A percentile compares a stretch with the other conserved stretches of the same genome.
These are phyloP conservation scores for Salix exigua DNA, from an alignment of 345 rosid genomes.

Conservation along the genomic window DNA sequence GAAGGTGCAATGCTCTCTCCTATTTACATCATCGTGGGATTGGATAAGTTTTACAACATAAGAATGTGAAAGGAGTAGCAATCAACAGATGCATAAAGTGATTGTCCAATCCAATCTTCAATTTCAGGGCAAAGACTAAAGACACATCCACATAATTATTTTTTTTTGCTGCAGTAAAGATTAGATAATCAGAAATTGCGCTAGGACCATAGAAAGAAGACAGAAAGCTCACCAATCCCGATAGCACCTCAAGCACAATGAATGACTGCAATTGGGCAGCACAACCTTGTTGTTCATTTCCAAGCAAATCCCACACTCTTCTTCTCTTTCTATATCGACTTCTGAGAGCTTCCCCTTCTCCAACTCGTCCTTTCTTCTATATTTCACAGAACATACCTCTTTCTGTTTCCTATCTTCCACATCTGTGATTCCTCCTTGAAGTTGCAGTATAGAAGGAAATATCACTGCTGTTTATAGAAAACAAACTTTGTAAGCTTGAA, in stretches of 20 bases:
- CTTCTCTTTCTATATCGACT: conserved; percentile 20
- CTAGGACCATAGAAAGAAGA: not conserved
- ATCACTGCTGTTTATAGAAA: conserved; percentile 13
- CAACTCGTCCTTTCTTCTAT: conserved; percentile 12
- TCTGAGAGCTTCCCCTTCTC: conserved; percentile 19
- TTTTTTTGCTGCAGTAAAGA: not conserved
- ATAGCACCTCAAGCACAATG: conserved; percentile 26
- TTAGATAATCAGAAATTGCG: not conserved
- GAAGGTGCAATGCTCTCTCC: not conserved
- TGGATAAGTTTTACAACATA: not conserved
- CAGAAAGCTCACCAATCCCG: conserved; percentile 16
- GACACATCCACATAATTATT: not conserved
- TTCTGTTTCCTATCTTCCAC: conserved; percentile 22
- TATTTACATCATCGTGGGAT: not conserved
- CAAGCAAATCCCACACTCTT: conserved; percentile 31
- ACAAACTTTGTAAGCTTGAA: not conserved
- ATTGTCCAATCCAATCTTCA: not conserved
- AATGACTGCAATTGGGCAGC: conserved; percentile 25
- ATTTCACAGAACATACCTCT: conserved; percentile 7
- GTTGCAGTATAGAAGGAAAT: conserved; percentile 24
- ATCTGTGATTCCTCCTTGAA: conserved; percentile 23
- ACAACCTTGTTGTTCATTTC: conserved; percentile 22
- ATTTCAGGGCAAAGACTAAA: not conserved
- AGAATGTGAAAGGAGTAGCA: not conserved
- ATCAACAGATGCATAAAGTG: not conserved